Conservation (phyloP, 306 rosid genomes). For the Castanospermum australe region DNA sequence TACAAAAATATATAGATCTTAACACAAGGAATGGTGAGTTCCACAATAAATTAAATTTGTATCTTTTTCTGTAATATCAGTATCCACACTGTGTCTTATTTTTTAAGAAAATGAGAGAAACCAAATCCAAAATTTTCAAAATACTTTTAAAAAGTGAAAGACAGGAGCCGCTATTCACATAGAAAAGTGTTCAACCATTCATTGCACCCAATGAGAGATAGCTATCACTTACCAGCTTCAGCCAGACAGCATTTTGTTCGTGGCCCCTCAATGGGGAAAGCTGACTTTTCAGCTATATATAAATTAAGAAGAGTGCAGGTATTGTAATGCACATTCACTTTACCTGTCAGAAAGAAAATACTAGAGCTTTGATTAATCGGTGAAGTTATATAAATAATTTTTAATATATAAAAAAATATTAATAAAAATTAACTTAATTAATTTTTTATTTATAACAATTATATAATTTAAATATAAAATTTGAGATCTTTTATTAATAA, state of each 20-base stretch:
- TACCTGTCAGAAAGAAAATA: background rate
- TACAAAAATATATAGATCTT: too few species aligned
- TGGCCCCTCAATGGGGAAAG: background rate
- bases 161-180: background rate
- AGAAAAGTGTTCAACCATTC: constrained; percentile 27
- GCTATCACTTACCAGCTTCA: background rate
- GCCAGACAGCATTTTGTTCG: constrained; percentile 6
- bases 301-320: background rate
- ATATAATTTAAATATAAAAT: too few species aligned
- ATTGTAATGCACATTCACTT: constrained; percentile 1
- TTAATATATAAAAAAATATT: too few species aligned
- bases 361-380: background rate
- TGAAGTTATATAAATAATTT: too few species aligned
- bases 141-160: background rate
- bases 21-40: too few species aligned
- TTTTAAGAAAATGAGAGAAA: too few species aligned
- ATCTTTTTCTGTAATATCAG: too few species aligned
- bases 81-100: too few species aligned
- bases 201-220: constrained; percentile 30
- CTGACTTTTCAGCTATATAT: background rate
- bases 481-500: too few species aligned
- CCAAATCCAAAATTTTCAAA: background rate
- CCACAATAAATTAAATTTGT: too few species aligned
- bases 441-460: too few species aligned
- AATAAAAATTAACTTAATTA: too few species aligned